These are phyloP conservation scores for Geosmithia flava DNA, from an alignment of 2,329 filamentous ascomycete genomes.

Conservation along the genomic window DNA sequence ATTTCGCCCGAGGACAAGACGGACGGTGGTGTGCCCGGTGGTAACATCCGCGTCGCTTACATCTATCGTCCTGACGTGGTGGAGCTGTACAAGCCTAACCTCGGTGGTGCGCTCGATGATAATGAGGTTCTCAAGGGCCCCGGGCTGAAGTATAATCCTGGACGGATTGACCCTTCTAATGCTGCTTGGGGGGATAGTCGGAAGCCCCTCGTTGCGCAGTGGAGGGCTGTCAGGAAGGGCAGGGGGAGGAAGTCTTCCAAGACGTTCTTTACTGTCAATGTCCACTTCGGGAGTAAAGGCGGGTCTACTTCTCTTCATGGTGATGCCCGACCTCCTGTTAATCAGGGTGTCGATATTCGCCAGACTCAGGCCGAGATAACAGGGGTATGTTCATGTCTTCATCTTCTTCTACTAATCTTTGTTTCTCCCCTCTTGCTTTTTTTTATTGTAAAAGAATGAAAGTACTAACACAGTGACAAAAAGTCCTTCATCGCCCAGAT, in stretches of 20 bases:
- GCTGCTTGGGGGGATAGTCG: constrained; percentile 46
- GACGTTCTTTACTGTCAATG: constrained; percentile 58
- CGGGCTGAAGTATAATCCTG: constrained; percentile 55
- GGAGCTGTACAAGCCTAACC: constrained; percentile 44
- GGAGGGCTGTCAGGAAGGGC: constrained; percentile 34
- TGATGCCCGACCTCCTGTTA: constrained; percentile 53
- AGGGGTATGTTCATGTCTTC: constrained; percentile 28
- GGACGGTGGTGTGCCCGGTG: constrained; percentile 56
- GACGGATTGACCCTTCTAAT: constrained; percentile 51
- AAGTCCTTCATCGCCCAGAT: constrained; percentile 45
- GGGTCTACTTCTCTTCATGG: constrained; percentile 53
- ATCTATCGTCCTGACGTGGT: constrained; percentile 52
- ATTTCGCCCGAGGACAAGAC: constrained; percentile 45
- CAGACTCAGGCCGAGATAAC: constrained; percentile 44
- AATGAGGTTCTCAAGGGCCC: constrained; percentile 46
- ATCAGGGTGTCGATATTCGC: constrained; percentile 47
- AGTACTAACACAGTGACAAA: constrained; percentile 4
- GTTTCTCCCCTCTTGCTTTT: too few relatives aligned
- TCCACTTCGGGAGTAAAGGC: constrained; percentile 56
- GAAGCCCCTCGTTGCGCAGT: constrained; percentile 56
- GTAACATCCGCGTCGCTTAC: constrained; percentile 61
- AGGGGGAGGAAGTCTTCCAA: constrained; percentile 28
- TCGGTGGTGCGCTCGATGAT: constrained; percentile 38
- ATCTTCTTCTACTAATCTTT: neutral
- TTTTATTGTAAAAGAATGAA: too few relatives aligned